Conservation (phyloP, 169 alveolate genomes). For the Perkinsus marinus region DNA sequence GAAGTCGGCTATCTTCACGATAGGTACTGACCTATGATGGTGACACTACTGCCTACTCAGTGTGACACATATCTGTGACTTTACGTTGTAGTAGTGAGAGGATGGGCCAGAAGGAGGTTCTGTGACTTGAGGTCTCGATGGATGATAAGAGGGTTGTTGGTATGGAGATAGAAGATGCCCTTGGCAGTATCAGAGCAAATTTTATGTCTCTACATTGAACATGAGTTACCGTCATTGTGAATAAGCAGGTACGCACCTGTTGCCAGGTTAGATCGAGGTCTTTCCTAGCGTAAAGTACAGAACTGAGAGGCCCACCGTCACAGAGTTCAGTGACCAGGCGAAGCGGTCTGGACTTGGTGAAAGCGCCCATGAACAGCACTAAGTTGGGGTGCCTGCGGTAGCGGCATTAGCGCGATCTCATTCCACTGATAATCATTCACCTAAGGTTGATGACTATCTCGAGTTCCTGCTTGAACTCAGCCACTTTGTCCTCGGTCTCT, state of each 20-base stretch:
- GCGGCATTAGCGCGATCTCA: neutral
- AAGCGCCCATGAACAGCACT: constrained; percentile 66
- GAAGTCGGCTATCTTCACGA: neutral
- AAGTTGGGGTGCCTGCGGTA: constrained; percentile 64
- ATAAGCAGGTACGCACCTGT: neutral
- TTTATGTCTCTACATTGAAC: constrained; percentile 44
- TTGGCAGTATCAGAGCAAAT: constrained; percentile 59
- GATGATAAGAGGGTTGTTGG: constrained; percentile 58
- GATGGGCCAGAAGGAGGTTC: constrained; percentile 47
- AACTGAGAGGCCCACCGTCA: constrained; percentile 17
- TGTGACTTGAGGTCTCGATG: constrained; percentile 76
- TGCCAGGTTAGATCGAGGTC: constrained; percentile 1
- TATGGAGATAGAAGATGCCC: constrained; percentile 66
- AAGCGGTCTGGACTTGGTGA: constrained; percentile 37
- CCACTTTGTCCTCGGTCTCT: neutral
- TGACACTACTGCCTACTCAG: neutral
- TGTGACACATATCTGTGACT: constrained; percentile 6
- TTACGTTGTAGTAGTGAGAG: no score
- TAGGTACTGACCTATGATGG: neutral
- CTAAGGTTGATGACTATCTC: neutral
- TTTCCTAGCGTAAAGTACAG: constrained; percentile 9
- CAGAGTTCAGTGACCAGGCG: constrained; percentile 19
- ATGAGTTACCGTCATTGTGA: constrained; percentile 14
- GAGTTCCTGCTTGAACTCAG: neutral
- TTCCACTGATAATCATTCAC: neutral